phyloP scores from a whole-genome alignment of 768 basidiomycete genomes.

The Lentinula detonsa region DNA sequence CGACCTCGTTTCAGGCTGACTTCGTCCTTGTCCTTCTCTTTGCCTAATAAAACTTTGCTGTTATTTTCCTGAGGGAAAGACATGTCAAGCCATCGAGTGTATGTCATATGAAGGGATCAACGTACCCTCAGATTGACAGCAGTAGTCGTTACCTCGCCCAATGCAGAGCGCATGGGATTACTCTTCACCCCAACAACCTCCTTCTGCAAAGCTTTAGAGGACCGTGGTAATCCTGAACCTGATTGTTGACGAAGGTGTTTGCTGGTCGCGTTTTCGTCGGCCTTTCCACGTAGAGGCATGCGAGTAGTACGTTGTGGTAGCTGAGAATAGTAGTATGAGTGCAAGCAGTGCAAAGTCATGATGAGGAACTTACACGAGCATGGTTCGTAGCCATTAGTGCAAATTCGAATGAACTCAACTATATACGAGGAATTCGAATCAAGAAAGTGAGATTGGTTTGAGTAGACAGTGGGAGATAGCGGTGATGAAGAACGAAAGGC shows the following conservation, averaged over 20 bases:
- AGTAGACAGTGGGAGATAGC: constrained; percentile 21
- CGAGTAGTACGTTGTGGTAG: constrained; percentile 61
- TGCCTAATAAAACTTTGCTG: constrained; percentile 42
- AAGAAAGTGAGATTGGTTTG: constrained; percentile 9
- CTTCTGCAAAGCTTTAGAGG: constrained; percentile 46
- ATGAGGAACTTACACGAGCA: constrained; percentile 42
- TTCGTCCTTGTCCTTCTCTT: constrained; percentile 73
- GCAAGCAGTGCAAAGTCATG: constrained; percentile 11
- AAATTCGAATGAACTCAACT: constrained; percentile 20
- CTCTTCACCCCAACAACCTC: constrained; percentile 45
- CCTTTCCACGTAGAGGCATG: constrained; percentile 60
- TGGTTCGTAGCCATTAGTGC: constrained; percentile 52
- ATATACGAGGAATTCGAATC: constrained; percentile 26
- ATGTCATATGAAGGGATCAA: constrained; percentile 7
- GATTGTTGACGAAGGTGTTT: constrained; percentile 62
- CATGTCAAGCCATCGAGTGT: neutral
- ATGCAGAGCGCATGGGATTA: constrained; percentile 52
- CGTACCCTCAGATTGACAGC: constrained; percentile 75
- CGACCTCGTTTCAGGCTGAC: constrained; percentile 58
- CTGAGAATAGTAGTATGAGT: constrained; percentile 24
- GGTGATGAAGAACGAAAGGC: constrained; percentile 10
- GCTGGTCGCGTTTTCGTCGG: constrained; percentile 73
- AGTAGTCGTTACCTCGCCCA: constrained; percentile 76
- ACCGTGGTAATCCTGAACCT: constrained; percentile 34
- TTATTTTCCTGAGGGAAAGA: constrained; percentile 35